These are phyloP conservation scores for Trichophyton schoenleinii DNA, from an alignment of 2,329 filamentous ascomycete species.

Conservation along the genomic window DNA sequence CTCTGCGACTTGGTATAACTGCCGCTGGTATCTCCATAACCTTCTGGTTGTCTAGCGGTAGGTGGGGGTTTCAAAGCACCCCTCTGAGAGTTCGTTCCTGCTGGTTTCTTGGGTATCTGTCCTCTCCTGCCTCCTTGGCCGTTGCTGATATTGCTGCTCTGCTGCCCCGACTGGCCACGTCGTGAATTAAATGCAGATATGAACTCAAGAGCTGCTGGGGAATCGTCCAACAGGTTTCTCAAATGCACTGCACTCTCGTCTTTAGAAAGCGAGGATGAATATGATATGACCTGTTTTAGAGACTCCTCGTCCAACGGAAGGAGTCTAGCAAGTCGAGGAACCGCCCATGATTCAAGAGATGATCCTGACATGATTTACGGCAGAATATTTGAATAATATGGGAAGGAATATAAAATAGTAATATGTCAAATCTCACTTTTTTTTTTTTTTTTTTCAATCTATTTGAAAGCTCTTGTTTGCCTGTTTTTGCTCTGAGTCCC, in stretches of 20 bases:
- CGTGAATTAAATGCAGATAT: constrained; percentile 63
- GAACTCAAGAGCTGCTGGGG: constrained; percentile 59
- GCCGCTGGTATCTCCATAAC: constrained; percentile 51
- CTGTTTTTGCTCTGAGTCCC: neutral
- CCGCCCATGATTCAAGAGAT: constrained; percentile 37
- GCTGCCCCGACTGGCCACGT: constrained; percentile 22
- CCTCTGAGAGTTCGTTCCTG: constrained; percentile 41
- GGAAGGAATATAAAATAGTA: neutral
- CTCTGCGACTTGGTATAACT: constrained; percentile 63
- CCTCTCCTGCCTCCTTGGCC: constrained; percentile 14
- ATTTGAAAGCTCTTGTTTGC: neutral
- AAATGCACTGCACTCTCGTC: constrained; percentile 71
- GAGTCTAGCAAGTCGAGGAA: constrained; percentile 62
- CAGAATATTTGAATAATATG: neutral
- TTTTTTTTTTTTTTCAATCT: neutral
- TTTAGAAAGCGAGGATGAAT: constrained; percentile 64
- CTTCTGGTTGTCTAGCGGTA: constrained; percentile 50
- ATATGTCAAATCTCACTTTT: neutral
- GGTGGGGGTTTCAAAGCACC: constrained; percentile 48
- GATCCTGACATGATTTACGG: neutral
- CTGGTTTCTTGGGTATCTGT: constrained; percentile 3
- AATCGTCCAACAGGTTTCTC: constrained; percentile 76
- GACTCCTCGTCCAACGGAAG: constrained; percentile 77
- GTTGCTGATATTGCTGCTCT: constrained; percentile 1
- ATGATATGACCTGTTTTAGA: constrained; percentile 70